Base-by-base conservation (phyloP, 768 basidiomycete genomes). In the Amanita fuliginea region DNA sequence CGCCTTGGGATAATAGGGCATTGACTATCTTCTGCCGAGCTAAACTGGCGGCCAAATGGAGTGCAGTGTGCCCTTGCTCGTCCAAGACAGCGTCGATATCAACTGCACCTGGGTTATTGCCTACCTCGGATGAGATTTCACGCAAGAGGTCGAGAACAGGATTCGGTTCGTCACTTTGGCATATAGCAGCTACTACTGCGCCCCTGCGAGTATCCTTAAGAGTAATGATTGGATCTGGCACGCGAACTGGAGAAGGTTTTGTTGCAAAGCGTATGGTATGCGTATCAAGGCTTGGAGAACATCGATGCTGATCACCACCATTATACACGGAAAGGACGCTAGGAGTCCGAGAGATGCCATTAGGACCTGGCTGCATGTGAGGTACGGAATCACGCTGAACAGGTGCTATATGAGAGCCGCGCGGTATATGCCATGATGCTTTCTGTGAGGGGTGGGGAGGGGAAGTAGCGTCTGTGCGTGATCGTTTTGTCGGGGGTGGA, bases 11-110 rank as follows among this genome's bases (percentile, higher is more conserved):
- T 51, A 97, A 74, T 32, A 99, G 75, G 8, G 80, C 77, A 21
- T 79, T 76, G 14, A 89, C 76, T 30, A 76, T 79, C 21, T 74
- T 69, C 43, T 78, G 73, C 18, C 88, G 77, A 0, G 83, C 88
- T 44, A 97, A 72, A 39, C 92, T 88, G 5, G 92, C 83, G 1
- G 96, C 94, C 53, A 97, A 76, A 62, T 99, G 96, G 11, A 99
- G 72, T 8, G 94, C 86, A 0, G 93, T 91, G 63, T 99, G 96
- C 0, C 91, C 90, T 58, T 92, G 86, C 55, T 96, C 90, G 58
- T 99, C 96, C 36, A 99, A 76, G 36, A 95, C 73, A n/a, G 77
- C 73, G 60, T 98, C 87, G 42, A 90, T 68, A 51, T 93, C 89
- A 33, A 72, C 55, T n/a, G 58, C 52, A 11, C 57, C 55, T 7